Conservation (phyloP, 352 stramenopile genomes). For the Globisporangium echinulatum region DNA sequence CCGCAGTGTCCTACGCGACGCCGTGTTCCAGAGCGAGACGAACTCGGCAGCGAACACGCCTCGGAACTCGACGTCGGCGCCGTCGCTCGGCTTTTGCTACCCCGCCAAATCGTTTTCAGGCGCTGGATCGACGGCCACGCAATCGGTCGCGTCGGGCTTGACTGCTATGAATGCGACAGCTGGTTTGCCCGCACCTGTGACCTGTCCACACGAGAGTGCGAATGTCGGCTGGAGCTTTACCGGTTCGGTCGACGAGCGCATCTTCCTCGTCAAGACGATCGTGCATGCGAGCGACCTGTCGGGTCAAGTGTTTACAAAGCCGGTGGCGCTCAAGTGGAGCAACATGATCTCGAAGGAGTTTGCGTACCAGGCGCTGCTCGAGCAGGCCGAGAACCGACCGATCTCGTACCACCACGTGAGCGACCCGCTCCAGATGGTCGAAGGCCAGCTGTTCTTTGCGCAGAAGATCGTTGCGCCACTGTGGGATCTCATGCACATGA, state of each 20-base stretch:
- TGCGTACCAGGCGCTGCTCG: conserved; percentile 75
- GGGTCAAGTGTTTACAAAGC: conserved; percentile 81
- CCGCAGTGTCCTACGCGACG: conserved; percentile 49
- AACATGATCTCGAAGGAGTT: conserved; percentile 90
- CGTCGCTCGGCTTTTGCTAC: conserved; percentile 4
- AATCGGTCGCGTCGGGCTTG: conserved; percentile 14
- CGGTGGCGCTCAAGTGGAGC: conserved; percentile 87
- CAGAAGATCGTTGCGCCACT: conserved; percentile 78
- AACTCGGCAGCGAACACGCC: conserved; percentile 24
- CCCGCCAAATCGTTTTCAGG: conserved; percentile 6
- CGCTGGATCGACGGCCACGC: not conserved
- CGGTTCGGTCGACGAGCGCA: conserved; percentile 63
- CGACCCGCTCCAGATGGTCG: conserved; percentile 80
- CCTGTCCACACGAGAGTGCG: conserved; percentile 16
- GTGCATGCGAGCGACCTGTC: conserved; percentile 85
- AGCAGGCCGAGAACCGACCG: conserved; percentile 72
- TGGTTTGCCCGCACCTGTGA: not conserved
- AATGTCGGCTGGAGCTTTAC: conserved; percentile 49
- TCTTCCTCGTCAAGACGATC: conserved; percentile 81
- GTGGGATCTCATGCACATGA: conserved; percentile 67
- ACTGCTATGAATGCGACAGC: not conserved
- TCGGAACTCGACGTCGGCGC: conserved; percentile 8
- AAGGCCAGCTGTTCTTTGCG: conserved; percentile 81
- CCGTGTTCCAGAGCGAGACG: conserved; percentile 47
- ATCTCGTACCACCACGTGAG: conserved; percentile 79